A percentile compares a stretch with the other conserved stretches of the same genome.
Evolutionary conservation across 1,284 basidiomycete species (phyloP).

Genomic region (Puccinia horiana): DNA sequence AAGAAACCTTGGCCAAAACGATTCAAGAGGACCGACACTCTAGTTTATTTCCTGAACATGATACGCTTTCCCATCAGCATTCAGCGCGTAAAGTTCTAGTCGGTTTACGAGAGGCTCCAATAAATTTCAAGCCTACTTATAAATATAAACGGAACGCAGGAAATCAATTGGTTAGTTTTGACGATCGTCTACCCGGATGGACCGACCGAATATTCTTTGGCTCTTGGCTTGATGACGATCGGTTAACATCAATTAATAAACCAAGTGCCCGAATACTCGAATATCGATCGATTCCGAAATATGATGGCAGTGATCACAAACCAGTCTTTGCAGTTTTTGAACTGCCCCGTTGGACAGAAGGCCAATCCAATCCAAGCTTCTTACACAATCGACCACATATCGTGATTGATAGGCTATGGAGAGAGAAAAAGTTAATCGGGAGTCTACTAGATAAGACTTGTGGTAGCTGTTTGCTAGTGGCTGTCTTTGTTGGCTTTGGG

Average conservation of each 20-base stretch:
- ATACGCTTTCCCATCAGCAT: conserved; percentile 72
- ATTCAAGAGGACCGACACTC: conserved; percentile 51
- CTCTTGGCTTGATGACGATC: conserved; percentile 24
- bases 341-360: conserved; percentile 51
- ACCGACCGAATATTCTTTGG: conserved; percentile 90
- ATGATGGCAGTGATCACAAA: conserved; percentile 55
- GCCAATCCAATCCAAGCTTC: conserved; percentile 60
- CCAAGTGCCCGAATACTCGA: not conserved
- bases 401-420: conserved; percentile 58
- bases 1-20: conserved; percentile 52
- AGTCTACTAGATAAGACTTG: conserved; percentile 70
- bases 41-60: conserved; percentile 68
- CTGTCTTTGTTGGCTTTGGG: conserved; percentile 74
- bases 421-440: conserved; percentile 68
- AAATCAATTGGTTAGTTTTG: conserved; percentile 67
- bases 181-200: conserved; percentile 74
- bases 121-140: conserved; percentile 84
- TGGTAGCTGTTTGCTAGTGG: conserved; percentile 72
- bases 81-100: conserved; percentile 69
- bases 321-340: conserved; percentile 57
- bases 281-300: conserved; percentile 36
- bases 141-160: conserved; percentile 78
- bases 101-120: conserved; percentile 75
- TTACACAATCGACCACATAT: conserved; percentile 56
- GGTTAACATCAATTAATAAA: not conserved